A percentile compares a stretch with the other conserved stretches of the same genome.
Evolutionary conservation across 192 early-diverging fungal genomes (phyloP).

Genomic region (Oehlia diaphana): DNA sequence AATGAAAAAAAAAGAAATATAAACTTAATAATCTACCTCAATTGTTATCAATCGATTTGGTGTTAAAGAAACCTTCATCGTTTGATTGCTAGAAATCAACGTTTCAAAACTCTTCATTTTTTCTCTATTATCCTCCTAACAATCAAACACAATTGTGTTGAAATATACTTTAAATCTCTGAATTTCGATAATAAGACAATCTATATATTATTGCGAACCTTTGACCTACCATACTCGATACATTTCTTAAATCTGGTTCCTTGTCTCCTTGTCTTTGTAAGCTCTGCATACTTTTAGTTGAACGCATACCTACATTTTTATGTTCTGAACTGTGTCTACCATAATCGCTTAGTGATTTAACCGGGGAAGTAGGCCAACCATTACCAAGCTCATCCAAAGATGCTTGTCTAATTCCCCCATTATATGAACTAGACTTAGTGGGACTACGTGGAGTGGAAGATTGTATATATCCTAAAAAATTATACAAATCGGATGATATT

Average conservation of each 20-base stretch:
- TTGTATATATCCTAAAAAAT: not conserved
- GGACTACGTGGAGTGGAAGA: not conserved
- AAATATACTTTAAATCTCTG: not conserved
- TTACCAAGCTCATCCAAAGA: not conserved
- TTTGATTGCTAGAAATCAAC: slow-evolving; percentile 50
- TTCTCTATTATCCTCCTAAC: slow-evolving; percentile 40
- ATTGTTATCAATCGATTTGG: slow-evolving; percentile 59
- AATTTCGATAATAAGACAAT: not conserved
- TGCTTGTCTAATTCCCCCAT: not conserved
- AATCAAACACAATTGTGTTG: not conserved
- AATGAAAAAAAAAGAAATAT: too few relatives aligned
- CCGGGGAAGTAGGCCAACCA: not conserved
- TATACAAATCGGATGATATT: not conserved
- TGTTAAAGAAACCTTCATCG: slow-evolving; percentile 57
- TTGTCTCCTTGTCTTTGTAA: not conserved
- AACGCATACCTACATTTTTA: slow-evolving; percentile 5
- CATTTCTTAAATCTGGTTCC: slow-evolving; percentile 3
- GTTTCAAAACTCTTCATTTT: slow-evolving; percentile 56
- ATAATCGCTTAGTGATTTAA: not conserved
- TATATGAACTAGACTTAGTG: not conserved
- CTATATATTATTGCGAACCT: not conserved
- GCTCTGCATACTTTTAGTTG: slow-evolving; percentile 24
- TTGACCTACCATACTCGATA: slow-evolving; percentile 9
- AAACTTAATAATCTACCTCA: slow-evolving; percentile 35
- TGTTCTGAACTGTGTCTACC: slow-evolving; percentile 3